Base-by-base conservation (phyloP, 139 green algal genomes). In the Chlamydomonas incerta region DNA sequence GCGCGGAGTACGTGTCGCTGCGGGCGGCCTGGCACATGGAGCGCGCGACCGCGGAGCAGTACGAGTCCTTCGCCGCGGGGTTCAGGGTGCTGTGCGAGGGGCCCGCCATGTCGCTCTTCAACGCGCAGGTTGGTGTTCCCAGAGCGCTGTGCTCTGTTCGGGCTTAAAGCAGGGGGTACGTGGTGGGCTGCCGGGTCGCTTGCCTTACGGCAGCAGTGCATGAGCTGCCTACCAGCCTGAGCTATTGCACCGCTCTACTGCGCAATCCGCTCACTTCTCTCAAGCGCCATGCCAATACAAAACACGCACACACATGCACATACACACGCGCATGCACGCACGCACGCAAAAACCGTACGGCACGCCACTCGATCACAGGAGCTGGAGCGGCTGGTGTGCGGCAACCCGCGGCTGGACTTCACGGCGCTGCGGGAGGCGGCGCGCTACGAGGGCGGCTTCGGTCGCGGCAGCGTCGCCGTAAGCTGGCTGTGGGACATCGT, bases 381-480 rank as follows among this genome's bases (percentile, higher is more conserved):
- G 93, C 88, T 98, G 82, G 95, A 98, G 89, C 90, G 95, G 31
- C 91, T 98, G 72, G 92, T 98, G 77, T 98, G 96, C 89, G 96
- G 96, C 88, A 97, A 96, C 88, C 96, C 96, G 23, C 85, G 93
- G 55, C 93, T 99, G 11, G 96, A 99, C 92, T 99, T 98, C 89
- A 94, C 91, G 0, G 95, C 94, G 9, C 91, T 99, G 47, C 88
- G 96, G 71, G 88, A 88, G 67, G 91, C 93, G 23, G 92, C 96
- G 20, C 95, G 94, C n/a, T 99, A 99, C 85, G 96, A 99, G 29
- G 96, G 95, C 20, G 95, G 95, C 28, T 99, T 95, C 92, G 89
- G 46, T 21, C 66, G 91, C 17, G 84, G 70, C 41, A 93, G 86
- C 18, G 74, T 74, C 3, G 89, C 81, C 6, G 91, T 95, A 52